Evolutionary conservation across 306 rosid genomes (phyloP), one percentile per base, ranked within the genome.

Genomic region (Prinsepia uniflora): DNA sequence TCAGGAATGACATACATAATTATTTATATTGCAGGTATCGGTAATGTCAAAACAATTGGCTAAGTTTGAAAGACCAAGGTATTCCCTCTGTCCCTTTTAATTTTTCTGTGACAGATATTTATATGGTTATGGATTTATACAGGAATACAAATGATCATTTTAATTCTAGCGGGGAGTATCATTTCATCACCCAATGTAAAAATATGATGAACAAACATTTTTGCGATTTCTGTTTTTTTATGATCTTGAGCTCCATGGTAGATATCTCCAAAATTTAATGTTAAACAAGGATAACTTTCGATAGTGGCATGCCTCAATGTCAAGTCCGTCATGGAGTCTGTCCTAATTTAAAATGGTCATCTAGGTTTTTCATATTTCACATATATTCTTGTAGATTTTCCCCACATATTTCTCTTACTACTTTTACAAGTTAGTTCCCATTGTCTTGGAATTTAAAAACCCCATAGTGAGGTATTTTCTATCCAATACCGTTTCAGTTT

Each of bases 31-130:
- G 82, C 97, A 95, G 97, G 99, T 90, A 69, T 89, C 96, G 45
- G 76, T 91, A 76, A 91, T 95, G 99, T 85, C 97, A 55, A 91
- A 91, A 80, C 91, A 95, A 85, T 81, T 91, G 74, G 78, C 92
- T 36, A 95, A 91, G 77, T 82, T 96, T 67, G 96, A 89, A 50
- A 83, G 96, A 79, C 99, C 91, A 62, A 91, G 99, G 99, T 95
- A 86, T 61, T 74, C 17, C 24, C 55, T 34, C 43, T 57, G 13
- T 30, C 70, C 56, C 64, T 58, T 68, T 70, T 57, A 53, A 52
- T 70, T 60, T 58, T 65, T 76, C 49, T 41, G 0, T 65, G 15
- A 75, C 17, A 62, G 46, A 43, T 41, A 59, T 67, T 47, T 18
- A 58, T 66, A 66, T 75, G 50, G 68, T 65, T 72, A 54, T 65